A percentile compares a stretch with the other conserved stretches of the same genome.
Evolutionary conservation across 2,329 filamentous ascomycete species (phyloP).

Genomic region (Lomentospora prolificans): DNA sequence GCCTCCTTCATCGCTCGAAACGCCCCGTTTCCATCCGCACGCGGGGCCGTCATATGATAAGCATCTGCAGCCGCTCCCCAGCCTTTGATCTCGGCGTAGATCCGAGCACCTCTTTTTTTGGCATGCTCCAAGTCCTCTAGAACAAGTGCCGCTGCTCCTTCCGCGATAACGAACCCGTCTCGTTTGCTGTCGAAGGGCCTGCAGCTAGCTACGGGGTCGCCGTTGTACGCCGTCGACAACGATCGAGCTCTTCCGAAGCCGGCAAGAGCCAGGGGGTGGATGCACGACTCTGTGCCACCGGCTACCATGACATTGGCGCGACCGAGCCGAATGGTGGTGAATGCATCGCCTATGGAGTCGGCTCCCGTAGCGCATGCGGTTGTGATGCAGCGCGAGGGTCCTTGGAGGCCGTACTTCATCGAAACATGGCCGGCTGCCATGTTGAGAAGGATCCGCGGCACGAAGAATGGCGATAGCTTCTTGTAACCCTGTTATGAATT

Average conservation of each 20-base stretch:
- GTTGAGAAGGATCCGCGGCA: slow-evolving; percentile 88
- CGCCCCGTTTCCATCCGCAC: slow-evolving; percentile 72
- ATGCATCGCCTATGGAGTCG: slow-evolving; percentile 88
- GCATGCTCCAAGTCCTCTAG: slow-evolving; percentile 90
- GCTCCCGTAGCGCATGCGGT: slow-evolving; percentile 95
- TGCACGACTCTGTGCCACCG: slow-evolving; percentile 90
- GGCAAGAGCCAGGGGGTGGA: slow-evolving; percentile 85
- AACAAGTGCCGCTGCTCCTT: slow-evolving; percentile 80
- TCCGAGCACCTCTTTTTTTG: slow-evolving; percentile 61
- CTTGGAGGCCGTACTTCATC: slow-evolving; percentile 81
- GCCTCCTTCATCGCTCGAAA: slow-evolving; percentile 77
- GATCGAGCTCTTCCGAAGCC: slow-evolving; percentile 86
- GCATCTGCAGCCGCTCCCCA: slow-evolving; percentile 90
- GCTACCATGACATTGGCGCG: slow-evolving; percentile 94
- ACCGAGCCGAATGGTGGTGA: slow-evolving; percentile 81
- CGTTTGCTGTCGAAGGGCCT: slow-evolving; percentile 77
- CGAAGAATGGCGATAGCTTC: slow-evolving; percentile 88
- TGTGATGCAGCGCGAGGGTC: slow-evolving; percentile 85
- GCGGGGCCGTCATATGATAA: slow-evolving; percentile 85
- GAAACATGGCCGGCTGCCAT: slow-evolving; percentile 90
- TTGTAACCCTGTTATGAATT: slow-evolving; percentile 61
- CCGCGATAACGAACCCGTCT: slow-evolving; percentile 82
- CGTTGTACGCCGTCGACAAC: slow-evolving; percentile 71
- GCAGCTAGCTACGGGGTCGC: slow-evolving; percentile 59
- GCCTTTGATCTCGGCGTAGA: slow-evolving; percentile 82